A percentile compares a stretch with the other conserved stretches of the same genome.
These are phyloP conservation scores for Talaromyces stipitatus DNA, from an alignment of 495 filamentous ascomycete species.

Conservation along the genomic window DNA sequence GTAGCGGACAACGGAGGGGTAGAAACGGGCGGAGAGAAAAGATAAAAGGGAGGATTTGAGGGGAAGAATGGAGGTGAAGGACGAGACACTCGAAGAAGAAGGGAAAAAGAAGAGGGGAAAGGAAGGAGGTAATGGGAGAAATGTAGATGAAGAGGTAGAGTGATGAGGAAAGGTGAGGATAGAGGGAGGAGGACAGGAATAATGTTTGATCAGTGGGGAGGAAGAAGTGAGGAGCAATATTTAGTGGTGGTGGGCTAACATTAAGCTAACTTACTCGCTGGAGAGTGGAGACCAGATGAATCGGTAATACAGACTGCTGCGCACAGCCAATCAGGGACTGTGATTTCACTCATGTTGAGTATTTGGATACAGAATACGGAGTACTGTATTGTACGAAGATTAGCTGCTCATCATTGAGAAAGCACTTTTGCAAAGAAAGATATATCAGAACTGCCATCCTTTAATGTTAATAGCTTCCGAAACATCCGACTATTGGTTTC, in stretches of 20 bases:
- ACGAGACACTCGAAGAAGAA: slow-evolving; percentile 4
- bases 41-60: slow-evolving; percentile 16
- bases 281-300: neutral
- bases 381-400: too few relatives aligned
- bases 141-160: slow-evolving; percentile 12
- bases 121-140: slow-evolving; percentile 15
- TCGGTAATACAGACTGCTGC: neutral
- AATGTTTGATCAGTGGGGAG: slow-evolving; percentile 10
- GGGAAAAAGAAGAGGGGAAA: slow-evolving; percentile 7
- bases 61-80: slow-evolving; percentile 10
- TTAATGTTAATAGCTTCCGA: too few relatives aligned
- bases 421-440: neutral
- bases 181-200: slow-evolving; percentile 9
- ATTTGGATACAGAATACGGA: neutral
- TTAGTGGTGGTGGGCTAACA: slow-evolving; percentile 5
- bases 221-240: slow-evolving; percentile 13
- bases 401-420: neutral
- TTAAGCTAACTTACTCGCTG: neutral
- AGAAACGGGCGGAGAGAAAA: slow-evolving; percentile 5
- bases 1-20: slow-evolving; percentile 8
- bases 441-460: too few relatives aligned
- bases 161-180: slow-evolving; percentile 6
- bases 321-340: neutral
- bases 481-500: too few relatives aligned
- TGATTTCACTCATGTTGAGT: too few relatives aligned